A percentile compares a stretch with the other conserved stretches of the same genome.
Conservation (phyloP, 129 eudicot genomes). For the Escallonia herrerae region DNA sequence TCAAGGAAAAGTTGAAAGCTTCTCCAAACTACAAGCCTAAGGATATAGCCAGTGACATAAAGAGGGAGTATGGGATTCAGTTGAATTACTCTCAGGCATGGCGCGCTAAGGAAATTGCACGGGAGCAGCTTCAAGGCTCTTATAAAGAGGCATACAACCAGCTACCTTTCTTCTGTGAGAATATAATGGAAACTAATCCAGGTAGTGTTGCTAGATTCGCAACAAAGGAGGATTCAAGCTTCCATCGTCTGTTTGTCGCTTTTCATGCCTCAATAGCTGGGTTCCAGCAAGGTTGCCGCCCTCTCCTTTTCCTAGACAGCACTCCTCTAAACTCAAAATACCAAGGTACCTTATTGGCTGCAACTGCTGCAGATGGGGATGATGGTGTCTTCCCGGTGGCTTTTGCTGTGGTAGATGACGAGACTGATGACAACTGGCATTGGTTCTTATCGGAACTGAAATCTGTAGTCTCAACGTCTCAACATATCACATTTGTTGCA, state of each 20-base stretch:
- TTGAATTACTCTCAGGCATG: slow-evolving; percentile 89
- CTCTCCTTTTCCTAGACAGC: slow-evolving; percentile 75
- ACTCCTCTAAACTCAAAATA: slow-evolving; percentile 72
- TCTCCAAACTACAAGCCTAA: slow-evolving; percentile 77
- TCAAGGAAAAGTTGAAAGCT: slow-evolving; percentile 68
- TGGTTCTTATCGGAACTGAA: slow-evolving; percentile 72
- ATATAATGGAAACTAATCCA: slow-evolving; percentile 80
- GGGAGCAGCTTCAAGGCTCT: slow-evolving; percentile 91
- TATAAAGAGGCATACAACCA: slow-evolving; percentile 67
- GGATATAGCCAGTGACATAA: slow-evolving; percentile 72
- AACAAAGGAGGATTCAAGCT: slow-evolving; percentile 83
- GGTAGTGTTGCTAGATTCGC: slow-evolving; percentile 70
- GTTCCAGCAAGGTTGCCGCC: slow-evolving; percentile 74
- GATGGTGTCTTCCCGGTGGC: slow-evolving; percentile 83
- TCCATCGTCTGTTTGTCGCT: slow-evolving; percentile 73
- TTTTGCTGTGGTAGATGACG: slow-evolving; percentile 82
- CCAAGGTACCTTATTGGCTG: slow-evolving; percentile 71
- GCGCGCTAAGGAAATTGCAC: slow-evolving; percentile 88
- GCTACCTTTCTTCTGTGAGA: slow-evolving; percentile 70
- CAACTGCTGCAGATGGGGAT: slow-evolving; percentile 73
- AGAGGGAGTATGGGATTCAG: slow-evolving; percentile 78
- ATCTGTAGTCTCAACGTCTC: slow-evolving; percentile 43
- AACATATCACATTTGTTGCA: slow-evolving; percentile 61
- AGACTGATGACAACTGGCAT: slow-evolving; percentile 79
- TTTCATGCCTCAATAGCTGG: slow-evolving; percentile 86